These are phyloP conservation scores for Spathaspora sp. DNA, from an alignment of 1,139 yeast species.

Conservation along the genomic window DNA sequence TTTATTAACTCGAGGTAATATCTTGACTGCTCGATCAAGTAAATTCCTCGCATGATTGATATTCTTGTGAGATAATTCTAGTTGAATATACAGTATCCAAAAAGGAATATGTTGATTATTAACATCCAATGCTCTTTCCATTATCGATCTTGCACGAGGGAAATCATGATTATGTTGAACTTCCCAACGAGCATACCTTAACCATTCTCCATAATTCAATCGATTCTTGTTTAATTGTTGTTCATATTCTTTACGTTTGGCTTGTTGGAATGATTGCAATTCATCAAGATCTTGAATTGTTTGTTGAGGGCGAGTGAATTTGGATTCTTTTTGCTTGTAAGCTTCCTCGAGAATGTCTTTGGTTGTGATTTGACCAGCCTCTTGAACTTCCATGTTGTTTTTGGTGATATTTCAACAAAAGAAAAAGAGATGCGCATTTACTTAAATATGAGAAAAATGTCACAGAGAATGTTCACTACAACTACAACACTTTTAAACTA, in stretches of 20 bases:
- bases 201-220: slow-evolving; percentile 84
- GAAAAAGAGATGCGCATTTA: slow-evolving; percentile 4
- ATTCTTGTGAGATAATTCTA: slow-evolving; percentile 70
- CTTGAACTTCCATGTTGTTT: background rate
- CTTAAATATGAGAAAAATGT: background rate
- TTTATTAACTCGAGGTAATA: slow-evolving; percentile 78
- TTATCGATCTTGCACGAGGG: slow-evolving; percentile 74
- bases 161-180: slow-evolving; percentile 71
- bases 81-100: slow-evolving; percentile 82
- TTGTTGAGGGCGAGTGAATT: slow-evolving; percentile 35
- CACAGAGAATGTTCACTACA: background rate
- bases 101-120: slow-evolving; percentile 73
- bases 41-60: slow-evolving; percentile 88
- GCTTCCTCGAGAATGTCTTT: slow-evolving; percentile 41
- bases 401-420: background rate
- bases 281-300: slow-evolving; percentile 80
- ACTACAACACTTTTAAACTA: too few species aligned
- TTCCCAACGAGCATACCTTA: slow-evolving; percentile 90
- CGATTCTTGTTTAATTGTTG: slow-evolving; percentile 82
- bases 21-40: slow-evolving; percentile 72
- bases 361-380: slow-evolving; percentile 29
- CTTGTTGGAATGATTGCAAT: slow-evolving; percentile 67
- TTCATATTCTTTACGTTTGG: slow-evolving; percentile 81
- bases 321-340: slow-evolving; percentile 25
- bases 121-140: slow-evolving; percentile 84